A percentile compares a stretch with the other conserved stretches of the same genome.
Conservation (phyloP, 306 rosid species). For the Begonia peltatifolia region DNA sequence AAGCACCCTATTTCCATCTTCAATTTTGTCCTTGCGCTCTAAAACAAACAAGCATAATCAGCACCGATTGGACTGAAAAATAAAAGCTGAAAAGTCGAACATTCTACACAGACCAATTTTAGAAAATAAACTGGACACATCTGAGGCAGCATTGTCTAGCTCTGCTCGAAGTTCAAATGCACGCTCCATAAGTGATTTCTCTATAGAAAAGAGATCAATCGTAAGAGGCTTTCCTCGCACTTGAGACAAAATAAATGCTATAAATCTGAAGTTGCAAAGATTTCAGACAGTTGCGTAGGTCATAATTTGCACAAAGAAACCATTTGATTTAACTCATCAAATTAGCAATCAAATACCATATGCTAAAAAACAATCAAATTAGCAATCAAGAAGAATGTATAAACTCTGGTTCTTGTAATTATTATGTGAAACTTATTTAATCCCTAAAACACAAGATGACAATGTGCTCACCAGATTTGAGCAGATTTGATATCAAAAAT, state of each 20-base stretch:
- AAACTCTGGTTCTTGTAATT: not conserved
- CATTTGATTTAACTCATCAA: slow-evolving; percentile 20
- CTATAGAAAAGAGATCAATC: slow-evolving; percentile 15
- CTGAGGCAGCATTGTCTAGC: slow-evolving; percentile 88
- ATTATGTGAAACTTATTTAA: not conserved
- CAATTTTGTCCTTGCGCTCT: slow-evolving; percentile 68
- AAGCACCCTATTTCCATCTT: slow-evolving; percentile 46
- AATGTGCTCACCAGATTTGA: slow-evolving; percentile 38
- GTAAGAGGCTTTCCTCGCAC: too few species aligned
- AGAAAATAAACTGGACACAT: slow-evolving; percentile 42
- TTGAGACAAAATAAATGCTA: too few species aligned
- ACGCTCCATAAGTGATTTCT: slow-evolving; percentile 74
- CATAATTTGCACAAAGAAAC: too few species aligned
- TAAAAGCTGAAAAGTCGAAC: not conserved
- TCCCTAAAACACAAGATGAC: too few species aligned
- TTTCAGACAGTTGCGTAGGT: too few species aligned
- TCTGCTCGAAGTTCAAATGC: slow-evolving; percentile 85
- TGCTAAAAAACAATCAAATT: slow-evolving; percentile 27
- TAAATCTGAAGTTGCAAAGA: too few species aligned
- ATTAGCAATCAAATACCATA: slow-evolving; percentile 48
- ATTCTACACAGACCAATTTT: slow-evolving; percentile 22
- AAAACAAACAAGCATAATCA: slow-evolving; percentile 10
- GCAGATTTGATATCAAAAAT: slow-evolving; percentile 49
- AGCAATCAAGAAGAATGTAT: not conserved
- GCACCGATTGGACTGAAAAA: not conserved